Conservation (phyloP, 148 eudicot species). For the Vaccinium darrowii region DNA sequence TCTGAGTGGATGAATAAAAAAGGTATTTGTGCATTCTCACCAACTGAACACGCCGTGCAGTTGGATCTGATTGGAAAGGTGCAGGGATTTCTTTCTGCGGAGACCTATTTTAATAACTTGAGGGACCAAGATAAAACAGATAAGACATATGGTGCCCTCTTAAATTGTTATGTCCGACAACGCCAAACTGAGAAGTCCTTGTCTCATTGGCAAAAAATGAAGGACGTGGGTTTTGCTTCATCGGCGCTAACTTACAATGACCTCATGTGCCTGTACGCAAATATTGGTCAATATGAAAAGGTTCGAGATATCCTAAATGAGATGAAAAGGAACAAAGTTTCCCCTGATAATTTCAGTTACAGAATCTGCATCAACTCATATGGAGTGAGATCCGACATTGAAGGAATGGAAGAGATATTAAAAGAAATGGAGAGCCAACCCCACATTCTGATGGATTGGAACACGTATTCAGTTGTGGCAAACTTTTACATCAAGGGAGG, state of each 20-base stretch:
- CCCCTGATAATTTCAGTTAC: constrained; percentile 85
- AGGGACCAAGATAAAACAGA: constrained; percentile 55
- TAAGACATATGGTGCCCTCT: constrained; percentile 88
- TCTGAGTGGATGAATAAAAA: constrained; percentile 76
- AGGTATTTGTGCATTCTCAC: constrained; percentile 52
- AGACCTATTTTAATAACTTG: constrained; percentile 65
- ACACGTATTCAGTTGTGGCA: constrained; percentile 77
- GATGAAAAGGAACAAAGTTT: constrained; percentile 63
- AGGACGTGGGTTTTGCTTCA: constrained; percentile 61
- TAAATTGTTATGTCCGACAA: constrained; percentile 85
- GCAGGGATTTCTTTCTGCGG: constrained; percentile 69
- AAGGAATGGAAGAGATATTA: constrained; percentile 56
- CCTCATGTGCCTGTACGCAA: constrained; percentile 81
- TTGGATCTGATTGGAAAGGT: constrained; percentile 83
- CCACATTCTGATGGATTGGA: constrained; percentile 78
- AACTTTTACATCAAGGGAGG: constrained; percentile 59
- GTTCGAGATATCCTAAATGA: constrained; percentile 64
- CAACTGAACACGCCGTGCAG: constrained; percentile 78
- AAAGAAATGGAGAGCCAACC: constrained; percentile 78
- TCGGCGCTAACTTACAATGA: constrained; percentile 66
- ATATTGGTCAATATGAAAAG: constrained; percentile 48
- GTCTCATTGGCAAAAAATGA: constrained; percentile 69
- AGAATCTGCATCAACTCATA: constrained; percentile 77
- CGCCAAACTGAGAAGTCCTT: constrained; percentile 64
- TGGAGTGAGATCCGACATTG: constrained; percentile 63